These are phyloP conservation scores for Dysphania ambrosioides DNA, from an alignment of 148 eudicot species.

Conservation along the genomic window DNA sequence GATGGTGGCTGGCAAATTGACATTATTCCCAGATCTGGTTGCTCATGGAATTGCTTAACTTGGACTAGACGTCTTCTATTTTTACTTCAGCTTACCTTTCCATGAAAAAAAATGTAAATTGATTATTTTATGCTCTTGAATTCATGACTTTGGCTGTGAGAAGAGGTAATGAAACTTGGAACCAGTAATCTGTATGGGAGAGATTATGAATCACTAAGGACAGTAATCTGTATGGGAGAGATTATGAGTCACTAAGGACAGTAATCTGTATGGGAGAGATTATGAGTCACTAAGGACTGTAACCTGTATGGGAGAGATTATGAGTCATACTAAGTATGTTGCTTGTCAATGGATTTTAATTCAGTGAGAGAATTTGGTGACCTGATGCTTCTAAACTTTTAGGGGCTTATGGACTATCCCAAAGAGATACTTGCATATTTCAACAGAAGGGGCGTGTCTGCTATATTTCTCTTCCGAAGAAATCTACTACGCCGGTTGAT, in stretches of 20 bases:
- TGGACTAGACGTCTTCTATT: background rate
- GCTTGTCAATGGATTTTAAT: background rate
- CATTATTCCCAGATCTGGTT: background rate
- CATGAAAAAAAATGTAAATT: too few relatives aligned
- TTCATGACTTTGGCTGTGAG: background rate
- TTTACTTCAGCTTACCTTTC: too few relatives aligned
- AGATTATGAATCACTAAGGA: background rate
- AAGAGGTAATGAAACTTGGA: too few relatives aligned
- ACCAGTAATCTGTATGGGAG: background rate
- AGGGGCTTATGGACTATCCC: constrained; percentile 81
- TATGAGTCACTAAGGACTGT: background rate
- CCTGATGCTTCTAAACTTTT: constrained; percentile 3
- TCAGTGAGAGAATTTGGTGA: background rate
- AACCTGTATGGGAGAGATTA: background rate
- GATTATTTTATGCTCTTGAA: background rate
- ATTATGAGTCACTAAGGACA: background rate
- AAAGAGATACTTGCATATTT: constrained; percentile 67
- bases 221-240: background rate
- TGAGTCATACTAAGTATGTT: background rate
- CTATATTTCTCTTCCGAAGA: constrained; percentile 80
- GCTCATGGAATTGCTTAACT: background rate
- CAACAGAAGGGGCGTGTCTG: constrained; percentile 59
- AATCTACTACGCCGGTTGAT: constrained; percentile 81
- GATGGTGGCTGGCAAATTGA: background rate
- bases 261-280: background rate